Base-by-base conservation (phyloP, 1,284 basidiomycete species). In the Ganoderma leucocontextum region DNA sequence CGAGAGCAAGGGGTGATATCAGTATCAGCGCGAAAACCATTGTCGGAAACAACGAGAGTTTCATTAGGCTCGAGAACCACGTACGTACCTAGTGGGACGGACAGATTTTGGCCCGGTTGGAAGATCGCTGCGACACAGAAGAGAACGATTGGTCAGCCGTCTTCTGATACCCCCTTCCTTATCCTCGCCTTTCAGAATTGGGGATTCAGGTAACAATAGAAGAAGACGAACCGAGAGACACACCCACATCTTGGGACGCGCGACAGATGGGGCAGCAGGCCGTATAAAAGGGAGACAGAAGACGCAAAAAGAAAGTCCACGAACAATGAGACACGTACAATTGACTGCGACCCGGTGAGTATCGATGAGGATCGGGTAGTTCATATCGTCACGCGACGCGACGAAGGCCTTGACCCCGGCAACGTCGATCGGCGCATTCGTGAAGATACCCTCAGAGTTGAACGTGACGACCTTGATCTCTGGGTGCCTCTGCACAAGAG, bases 381-480 rank as follows among this genome's bases (percentile, higher is more conserved):
- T 71, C 74, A 80, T 76, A 68, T 80, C 75, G 44, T 69, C 63
- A 52, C 77, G 74, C 19, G 63, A 59, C 17, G 70, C 67, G 60
- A 79, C 67, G 72, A 80, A 79, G 39, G 65, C 55, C 63, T 73
- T 75, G 60, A 80, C 72, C 10, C 74, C 72, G 36, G 72, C 65
- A 61, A 75, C 68, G 70, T 80, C 75, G 47, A 75, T 77, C 10
- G 72, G 70, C 10, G 75, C 72, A 42, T 76, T 73, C 60, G 74
- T 78, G 76, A 78, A 80, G 60, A 80, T 79, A 22, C 76, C 78
- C 68, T 80, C 78, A 68, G 76, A 70, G 66, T 78, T 77, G 74
- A 77, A 79, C 29, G 77, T 76, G 73, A 79, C 75, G 38, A 79
- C 73, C 61, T 78, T 78, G 69, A 77, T 73, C 49, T 76, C 73